Evolutionary conservation across 2,329 filamentous ascomycete species (phyloP).

Genomic region (Colletotrichum sp.): DNA sequence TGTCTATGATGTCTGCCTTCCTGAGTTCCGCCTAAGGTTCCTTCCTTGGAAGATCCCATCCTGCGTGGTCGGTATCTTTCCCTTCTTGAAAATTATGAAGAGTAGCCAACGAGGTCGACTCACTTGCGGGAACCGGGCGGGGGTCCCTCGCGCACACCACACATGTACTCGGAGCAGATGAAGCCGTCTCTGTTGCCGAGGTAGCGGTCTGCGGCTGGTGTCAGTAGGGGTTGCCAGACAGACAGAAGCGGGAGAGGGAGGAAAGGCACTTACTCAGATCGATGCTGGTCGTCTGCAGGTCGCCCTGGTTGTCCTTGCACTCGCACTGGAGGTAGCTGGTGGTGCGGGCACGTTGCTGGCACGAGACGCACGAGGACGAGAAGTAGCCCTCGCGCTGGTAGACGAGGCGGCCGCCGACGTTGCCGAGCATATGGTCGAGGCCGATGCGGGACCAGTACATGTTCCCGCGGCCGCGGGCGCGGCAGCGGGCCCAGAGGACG

Average conservation of each 20-base stretch:
- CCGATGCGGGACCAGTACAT: background rate
- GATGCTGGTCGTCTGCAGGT: background rate
- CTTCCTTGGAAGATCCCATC: background rate
- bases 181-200: background rate
- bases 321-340: background rate
- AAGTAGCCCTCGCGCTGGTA: background rate
- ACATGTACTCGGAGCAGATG: background rate
- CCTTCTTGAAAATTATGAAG: background rate
- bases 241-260: background rate
- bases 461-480: background rate
- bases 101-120: background rate
- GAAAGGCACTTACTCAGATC: background rate
- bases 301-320: background rate
- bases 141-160: background rate
- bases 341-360: background rate
- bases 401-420: background rate
- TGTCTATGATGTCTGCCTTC: background rate
- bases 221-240: background rate
- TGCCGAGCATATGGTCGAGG: slow-evolving; percentile 10
- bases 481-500: background rate
- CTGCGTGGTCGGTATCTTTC: background rate
- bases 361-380: background rate
- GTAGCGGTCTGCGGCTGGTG: background rate
- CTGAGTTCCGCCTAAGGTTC: background rate
- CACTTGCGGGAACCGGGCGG: background rate